These are phyloP conservation scores for Setomelanomma holmii DNA, from an alignment of 2,329 filamentous ascomycete genomes.

Conservation along the genomic window DNA sequence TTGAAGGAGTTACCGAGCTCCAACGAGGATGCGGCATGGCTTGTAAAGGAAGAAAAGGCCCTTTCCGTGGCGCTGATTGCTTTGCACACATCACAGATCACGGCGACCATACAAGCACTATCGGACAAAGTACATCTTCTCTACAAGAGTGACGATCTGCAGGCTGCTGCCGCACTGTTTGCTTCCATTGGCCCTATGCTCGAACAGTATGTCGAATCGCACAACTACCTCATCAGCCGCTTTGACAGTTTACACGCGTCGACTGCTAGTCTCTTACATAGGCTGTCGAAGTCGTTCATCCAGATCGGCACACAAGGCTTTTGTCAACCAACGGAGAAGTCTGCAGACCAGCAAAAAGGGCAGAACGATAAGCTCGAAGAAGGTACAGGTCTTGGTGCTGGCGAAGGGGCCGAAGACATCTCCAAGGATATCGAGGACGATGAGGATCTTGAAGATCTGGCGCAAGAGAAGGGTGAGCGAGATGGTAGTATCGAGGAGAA, in stretches of 20 bases:
- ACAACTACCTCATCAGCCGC: slow-evolving; percentile 63
- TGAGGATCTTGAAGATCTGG: slow-evolving; percentile 89
- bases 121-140: slow-evolving; percentile 56
- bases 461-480: slow-evolving; percentile 75
- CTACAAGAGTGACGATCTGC: slow-evolving; percentile 49
- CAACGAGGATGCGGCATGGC: slow-evolving; percentile 68
- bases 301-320: slow-evolving; percentile 86
- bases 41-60: slow-evolving; percentile 58
- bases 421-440: slow-evolving; percentile 96
- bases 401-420: slow-evolving; percentile 94
- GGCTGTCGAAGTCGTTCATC: slow-evolving; percentile 77
- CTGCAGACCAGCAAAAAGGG: slow-evolving; percentile 67
- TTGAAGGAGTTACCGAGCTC: slow-evolving; percentile 64
- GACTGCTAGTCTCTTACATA: slow-evolving; percentile 75
- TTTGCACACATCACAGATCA: slow-evolving; percentile 66
- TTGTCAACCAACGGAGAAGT: slow-evolving; percentile 86
- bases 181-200: slow-evolving; percentile 73
- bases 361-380: slow-evolving; percentile 82
- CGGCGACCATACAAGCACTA: slow-evolving; percentile 52
- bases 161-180: slow-evolving; percentile 64
- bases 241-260: slow-evolving; percentile 72
- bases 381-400: slow-evolving; percentile 92
- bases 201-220: slow-evolving; percentile 72
- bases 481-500: slow-evolving; percentile 75
- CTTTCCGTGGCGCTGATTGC: slow-evolving; percentile 59